Conservation (phyloP, 139 green algal species). For the Astrephomene gubernaculifera region DNA sequence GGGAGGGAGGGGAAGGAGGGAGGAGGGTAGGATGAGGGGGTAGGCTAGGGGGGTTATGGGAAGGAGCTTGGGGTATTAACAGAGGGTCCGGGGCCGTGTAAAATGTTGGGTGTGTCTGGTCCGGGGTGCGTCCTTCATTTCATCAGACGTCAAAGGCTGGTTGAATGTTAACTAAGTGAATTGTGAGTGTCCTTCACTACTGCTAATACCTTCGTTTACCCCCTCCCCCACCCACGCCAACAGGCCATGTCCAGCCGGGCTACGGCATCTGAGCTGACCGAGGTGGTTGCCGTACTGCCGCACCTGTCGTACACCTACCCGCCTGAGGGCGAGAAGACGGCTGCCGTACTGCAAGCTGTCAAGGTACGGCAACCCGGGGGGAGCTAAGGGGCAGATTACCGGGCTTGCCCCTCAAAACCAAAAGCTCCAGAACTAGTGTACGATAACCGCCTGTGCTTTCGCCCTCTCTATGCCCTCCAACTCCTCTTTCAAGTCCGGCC, state of each 20-base stretch:
- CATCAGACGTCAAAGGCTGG: not conserved
- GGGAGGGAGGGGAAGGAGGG: not conserved
- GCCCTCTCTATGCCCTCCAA: too few relatives aligned
- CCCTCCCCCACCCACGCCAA: not conserved
- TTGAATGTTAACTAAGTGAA: too few relatives aligned
- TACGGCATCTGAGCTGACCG: not conserved
- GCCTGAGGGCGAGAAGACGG: not conserved
- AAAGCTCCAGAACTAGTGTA: too few relatives aligned
- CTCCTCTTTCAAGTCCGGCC: too few relatives aligned
- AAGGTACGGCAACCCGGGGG: not conserved
- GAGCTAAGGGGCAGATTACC: not conserved
- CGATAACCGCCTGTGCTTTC: too few relatives aligned
- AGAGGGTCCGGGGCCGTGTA: not conserved
- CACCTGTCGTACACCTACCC: conserved; percentile 9
- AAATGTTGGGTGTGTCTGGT: not conserved
- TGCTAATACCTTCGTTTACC: too few relatives aligned
- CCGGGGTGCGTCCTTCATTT: not conserved
- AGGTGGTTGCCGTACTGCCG: conserved; percentile 6
- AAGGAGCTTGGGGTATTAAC: not conserved
- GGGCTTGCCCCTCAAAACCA: not conserved
- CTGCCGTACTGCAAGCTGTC: conserved; percentile 1
- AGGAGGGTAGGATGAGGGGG: too few relatives aligned
- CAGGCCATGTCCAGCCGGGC: not conserved
- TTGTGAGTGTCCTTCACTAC: too few relatives aligned
- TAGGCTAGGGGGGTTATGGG: not conserved